Conservation (phyloP, 2,329 filamentous ascomycete genomes). For the Aspergillus uvarum region DNA sequence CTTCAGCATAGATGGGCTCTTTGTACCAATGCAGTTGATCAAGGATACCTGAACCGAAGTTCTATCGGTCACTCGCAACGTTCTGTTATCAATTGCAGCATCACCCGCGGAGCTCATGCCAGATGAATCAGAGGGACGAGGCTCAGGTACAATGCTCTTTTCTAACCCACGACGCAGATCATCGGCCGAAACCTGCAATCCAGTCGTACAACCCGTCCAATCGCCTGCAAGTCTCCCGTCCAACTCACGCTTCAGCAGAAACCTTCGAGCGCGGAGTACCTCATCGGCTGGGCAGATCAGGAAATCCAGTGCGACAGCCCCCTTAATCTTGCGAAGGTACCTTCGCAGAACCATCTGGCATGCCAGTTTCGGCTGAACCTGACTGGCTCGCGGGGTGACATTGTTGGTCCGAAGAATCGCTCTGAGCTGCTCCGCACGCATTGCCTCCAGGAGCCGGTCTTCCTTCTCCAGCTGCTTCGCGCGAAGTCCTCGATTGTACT, state of each 20-base stretch:
- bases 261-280: slow-evolving; percentile 32
- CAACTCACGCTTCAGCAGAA: slow-evolving; percentile 30
- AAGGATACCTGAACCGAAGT: neutral
- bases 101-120: neutral
- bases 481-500: slow-evolving; percentile 18
- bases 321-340: slow-evolving; percentile 15
- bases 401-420: slow-evolving; percentile 36
- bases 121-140: neutral
- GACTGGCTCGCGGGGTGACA: slow-evolving; percentile 22
- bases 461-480: slow-evolving; percentile 32
- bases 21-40: neutral
- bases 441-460: slow-evolving; percentile 28
- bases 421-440: slow-evolving; percentile 36
- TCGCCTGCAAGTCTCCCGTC: slow-evolving; percentile 31
- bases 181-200: slow-evolving; percentile 3
- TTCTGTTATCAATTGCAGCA: neutral
- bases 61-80: neutral
- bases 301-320: slow-evolving; percentile 21
- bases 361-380: slow-evolving; percentile 29
- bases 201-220: slow-evolving; percentile 33
- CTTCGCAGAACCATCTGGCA: slow-evolving; percentile 28
- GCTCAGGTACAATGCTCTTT: neutral
- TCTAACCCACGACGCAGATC: neutral
- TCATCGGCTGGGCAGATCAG: slow-evolving; percentile 32
- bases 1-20: neutral